Percentiles rank a stretch among this genome's conserved stretches.
Conservation (phyloP, 2,329 filamentous ascomycete genomes). For the Allantophomopsis cytisporea region DNA sequence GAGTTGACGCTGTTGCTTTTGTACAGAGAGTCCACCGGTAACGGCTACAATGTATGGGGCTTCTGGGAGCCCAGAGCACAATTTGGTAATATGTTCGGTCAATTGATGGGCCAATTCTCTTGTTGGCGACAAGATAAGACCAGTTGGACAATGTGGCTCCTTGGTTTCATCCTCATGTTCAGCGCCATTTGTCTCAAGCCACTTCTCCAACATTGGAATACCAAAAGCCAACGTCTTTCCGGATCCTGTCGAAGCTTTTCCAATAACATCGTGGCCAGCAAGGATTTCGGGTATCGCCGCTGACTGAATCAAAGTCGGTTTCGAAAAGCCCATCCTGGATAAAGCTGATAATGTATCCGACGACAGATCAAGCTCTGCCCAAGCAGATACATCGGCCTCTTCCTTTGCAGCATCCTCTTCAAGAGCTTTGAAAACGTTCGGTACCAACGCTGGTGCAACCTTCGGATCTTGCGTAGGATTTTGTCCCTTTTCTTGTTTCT, state of each 20-base stretch:
- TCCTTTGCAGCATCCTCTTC: slow-evolving; percentile 38
- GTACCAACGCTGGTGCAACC: slow-evolving; percentile 10
- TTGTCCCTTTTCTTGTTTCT: slow-evolving; percentile 17
- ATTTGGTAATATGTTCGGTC: slow-evolving; percentile 62
- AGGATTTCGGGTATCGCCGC: slow-evolving; percentile 71
- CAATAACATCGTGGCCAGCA: slow-evolving; percentile 79
- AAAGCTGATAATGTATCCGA: slow-evolving; percentile 58
- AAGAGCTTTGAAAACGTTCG: slow-evolving; percentile 26
- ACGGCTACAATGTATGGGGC: slow-evolving; percentile 71
- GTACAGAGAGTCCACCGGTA: slow-evolving; percentile 84
- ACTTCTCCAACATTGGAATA: slow-evolving; percentile 82
- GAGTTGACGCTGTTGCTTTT: slow-evolving; percentile 83
- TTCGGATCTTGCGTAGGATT: slow-evolving; percentile 5
- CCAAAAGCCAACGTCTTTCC: slow-evolving; percentile 94
- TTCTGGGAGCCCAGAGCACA: slow-evolving; percentile 49
- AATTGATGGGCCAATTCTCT: slow-evolving; percentile 90
- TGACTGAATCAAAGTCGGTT: slow-evolving; percentile 72
- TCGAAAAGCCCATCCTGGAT: slow-evolving; percentile 64
- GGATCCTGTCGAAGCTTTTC: slow-evolving; percentile 91
- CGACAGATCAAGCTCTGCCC: slow-evolving; percentile 64
- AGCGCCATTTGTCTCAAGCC: slow-evolving; percentile 39
- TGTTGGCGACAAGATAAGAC: slow-evolving; percentile 80
- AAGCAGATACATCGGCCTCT: slow-evolving; percentile 62
- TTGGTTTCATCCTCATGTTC: slow-evolving; percentile 22
- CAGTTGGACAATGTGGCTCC: slow-evolving; percentile 40